Percentiles rank a stretch among this genome's conserved stretches.
phyloP scores from a whole-genome alignment of 2,329 filamentous ascomycete species.

The Aspergillus costaricaensis region DNA sequence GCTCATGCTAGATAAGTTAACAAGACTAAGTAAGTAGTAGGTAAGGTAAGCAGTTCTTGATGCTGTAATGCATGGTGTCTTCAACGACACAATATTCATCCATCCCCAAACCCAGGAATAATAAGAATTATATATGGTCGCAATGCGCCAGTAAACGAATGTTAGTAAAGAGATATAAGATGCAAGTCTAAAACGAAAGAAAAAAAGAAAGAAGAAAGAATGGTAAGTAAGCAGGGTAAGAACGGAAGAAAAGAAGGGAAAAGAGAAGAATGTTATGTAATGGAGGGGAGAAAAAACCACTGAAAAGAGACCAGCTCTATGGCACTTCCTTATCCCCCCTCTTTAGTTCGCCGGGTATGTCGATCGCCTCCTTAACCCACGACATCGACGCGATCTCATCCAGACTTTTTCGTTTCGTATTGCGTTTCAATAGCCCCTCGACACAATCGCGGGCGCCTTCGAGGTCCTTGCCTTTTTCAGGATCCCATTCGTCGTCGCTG shows the following conservation, averaged over 20 bases:
- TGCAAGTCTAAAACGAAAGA: neutral
- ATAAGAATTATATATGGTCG: neutral
- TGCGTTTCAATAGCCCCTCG: conserved; percentile 80
- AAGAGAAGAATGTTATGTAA: conserved; percentile 8
- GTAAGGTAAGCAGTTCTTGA: too few species aligned
- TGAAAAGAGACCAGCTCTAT: conserved; percentile 34
- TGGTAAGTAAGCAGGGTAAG: neutral
- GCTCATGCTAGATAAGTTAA: too few species aligned
- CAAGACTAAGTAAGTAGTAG: too few species aligned
- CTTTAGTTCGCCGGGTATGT: conserved; percentile 61
- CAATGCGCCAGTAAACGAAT: neutral
- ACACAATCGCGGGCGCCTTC: conserved; percentile 78
- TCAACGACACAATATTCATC: neutral
- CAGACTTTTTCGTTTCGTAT: conserved; percentile 74
- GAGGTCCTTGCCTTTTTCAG: conserved; percentile 64
- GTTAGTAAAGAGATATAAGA: neutral
- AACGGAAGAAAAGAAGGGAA: conserved; percentile 1
- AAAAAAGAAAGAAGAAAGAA: neutral
- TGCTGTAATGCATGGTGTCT: neutral
- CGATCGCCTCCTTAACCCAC: conserved; percentile 77
- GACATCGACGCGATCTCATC: conserved; percentile 69
- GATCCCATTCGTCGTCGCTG: conserved; percentile 83
- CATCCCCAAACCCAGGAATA: neutral
- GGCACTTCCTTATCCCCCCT: conserved; percentile 55
- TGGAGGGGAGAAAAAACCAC: conserved; percentile 1